Conservation (phyloP, 179 eudicot species). For the Gypsophila paniculata region DNA sequence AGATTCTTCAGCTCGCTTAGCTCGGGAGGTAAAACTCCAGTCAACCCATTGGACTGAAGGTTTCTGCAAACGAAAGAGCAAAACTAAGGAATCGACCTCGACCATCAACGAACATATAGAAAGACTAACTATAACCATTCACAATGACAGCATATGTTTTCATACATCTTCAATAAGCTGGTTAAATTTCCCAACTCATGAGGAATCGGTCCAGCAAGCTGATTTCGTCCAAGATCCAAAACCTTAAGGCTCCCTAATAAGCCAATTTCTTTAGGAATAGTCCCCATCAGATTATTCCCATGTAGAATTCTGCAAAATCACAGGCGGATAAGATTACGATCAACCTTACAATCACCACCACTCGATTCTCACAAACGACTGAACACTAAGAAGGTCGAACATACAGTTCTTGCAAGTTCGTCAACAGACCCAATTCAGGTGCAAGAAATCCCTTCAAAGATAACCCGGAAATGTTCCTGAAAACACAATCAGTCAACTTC, state of each 20-base stretch:
- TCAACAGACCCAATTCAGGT: constrained; percentile 58
- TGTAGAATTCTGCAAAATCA: constrained; percentile 55
- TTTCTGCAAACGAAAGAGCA: constrained; percentile 43
- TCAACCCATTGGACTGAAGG: constrained; percentile 71
- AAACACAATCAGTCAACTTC: constrained; percentile 16
- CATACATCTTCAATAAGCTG: constrained; percentile 58
- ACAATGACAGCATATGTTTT: constrained; percentile 13
- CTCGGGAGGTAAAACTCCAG: constrained; percentile 62
- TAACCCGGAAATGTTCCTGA: constrained; percentile 76
- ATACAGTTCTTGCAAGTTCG: constrained; percentile 70
- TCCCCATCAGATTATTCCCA: constrained; percentile 65
- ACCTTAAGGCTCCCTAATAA: constrained; percentile 53
- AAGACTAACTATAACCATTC: constrained; percentile 6
- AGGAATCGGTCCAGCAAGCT: constrained; percentile 73
- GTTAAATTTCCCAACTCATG: constrained; percentile 60
- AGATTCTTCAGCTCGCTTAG: constrained; percentile 59
- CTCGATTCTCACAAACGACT: neutral
- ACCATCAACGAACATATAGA: neutral
- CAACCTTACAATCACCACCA: constrained; percentile 15
- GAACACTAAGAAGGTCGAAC: constrained; percentile 13
- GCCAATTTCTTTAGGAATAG: constrained; percentile 79
- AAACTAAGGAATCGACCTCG: constrained; percentile 7
- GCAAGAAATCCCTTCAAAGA: constrained; percentile 82
- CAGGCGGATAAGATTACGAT: constrained; percentile 10
- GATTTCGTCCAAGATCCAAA: constrained; percentile 81